Evolutionary conservation across 2,329 filamentous ascomycete species (phyloP).

Genomic region (Fusarium citri): DNA sequence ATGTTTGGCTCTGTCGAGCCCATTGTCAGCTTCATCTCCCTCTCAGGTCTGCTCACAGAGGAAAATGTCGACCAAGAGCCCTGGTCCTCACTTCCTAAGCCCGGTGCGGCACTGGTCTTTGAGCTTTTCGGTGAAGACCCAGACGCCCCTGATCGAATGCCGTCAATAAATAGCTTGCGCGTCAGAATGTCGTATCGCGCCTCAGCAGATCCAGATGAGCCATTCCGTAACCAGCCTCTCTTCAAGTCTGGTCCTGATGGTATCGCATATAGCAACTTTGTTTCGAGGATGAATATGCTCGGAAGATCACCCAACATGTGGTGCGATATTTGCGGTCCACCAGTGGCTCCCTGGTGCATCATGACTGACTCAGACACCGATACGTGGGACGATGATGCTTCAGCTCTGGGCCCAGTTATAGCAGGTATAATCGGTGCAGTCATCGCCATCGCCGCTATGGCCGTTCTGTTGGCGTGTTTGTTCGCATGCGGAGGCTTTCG

Average conservation of each 20-base stretch:
- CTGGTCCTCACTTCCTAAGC: slow-evolving; percentile 65
- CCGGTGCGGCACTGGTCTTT: slow-evolving; percentile 80
- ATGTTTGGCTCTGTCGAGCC: slow-evolving; percentile 67
- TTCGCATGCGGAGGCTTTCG: slow-evolving; percentile 51
- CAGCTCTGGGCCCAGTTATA: slow-evolving; percentile 51
- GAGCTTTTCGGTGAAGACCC: slow-evolving; percentile 64
- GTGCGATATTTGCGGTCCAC: slow-evolving; percentile 58
- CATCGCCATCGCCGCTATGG: slow-evolving; percentile 53
- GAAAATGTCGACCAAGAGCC: slow-evolving; percentile 62
- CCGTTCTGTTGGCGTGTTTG: slow-evolving; percentile 49
- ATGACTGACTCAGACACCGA: not conserved
- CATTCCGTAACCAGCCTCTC: slow-evolving; percentile 54
- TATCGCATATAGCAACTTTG: slow-evolving; percentile 56
- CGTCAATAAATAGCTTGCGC: slow-evolving; percentile 55
- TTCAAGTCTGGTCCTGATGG: slow-evolving; percentile 54
- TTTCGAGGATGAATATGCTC: slow-evolving; percentile 51
- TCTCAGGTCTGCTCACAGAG: slow-evolving; percentile 59
- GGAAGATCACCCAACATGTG: slow-evolving; percentile 53
- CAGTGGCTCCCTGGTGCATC: slow-evolving; percentile 54
- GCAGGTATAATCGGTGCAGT: slow-evolving; percentile 62
- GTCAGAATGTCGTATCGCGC: slow-evolving; percentile 70
- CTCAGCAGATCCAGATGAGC: slow-evolving; percentile 53
- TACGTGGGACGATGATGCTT: not conserved
- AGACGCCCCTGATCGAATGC: slow-evolving; percentile 38
- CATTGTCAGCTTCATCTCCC: slow-evolving; percentile 65